Conservation (phyloP, 306 rosid genomes). For the Acacia confusa region DNA sequence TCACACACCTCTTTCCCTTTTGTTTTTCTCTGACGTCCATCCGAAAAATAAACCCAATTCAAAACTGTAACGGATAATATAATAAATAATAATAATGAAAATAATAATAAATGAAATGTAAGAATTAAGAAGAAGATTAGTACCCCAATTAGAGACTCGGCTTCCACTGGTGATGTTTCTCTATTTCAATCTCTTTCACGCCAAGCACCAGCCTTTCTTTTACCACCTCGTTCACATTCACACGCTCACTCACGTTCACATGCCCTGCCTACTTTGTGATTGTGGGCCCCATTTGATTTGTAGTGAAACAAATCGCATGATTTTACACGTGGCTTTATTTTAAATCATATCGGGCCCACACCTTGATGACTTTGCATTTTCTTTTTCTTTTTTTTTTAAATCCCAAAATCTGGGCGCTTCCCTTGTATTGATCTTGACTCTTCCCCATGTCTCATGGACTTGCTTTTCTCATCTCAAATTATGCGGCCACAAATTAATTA, state of each 20-base stretch:
- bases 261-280: constrained; percentile 1
- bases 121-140: not conserved
- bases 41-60: not conserved
- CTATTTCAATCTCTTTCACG: constrained; percentile 41
- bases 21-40: not conserved
- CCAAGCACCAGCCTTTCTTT: constrained; percentile 31
- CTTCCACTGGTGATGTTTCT: constrained; percentile 25
- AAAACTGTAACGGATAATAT: not conserved
- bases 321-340: constrained; percentile 33
- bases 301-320: not conserved
- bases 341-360: constrained; percentile 23
- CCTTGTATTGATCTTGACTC: constrained; percentile 24
- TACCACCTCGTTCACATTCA: constrained; percentile 22
- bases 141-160: constrained; percentile 21
- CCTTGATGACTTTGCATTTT: constrained; percentile 22
- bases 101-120: not conserved
- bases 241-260: constrained; percentile 5
- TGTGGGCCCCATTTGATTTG: constrained; percentile 30
- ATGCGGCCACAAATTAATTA: not conserved
- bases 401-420: constrained; percentile 30
- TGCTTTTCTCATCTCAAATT: constrained; percentile 2
- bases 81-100: too few species aligned
- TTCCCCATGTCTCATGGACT: not conserved
- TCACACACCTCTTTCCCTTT: not conserved
- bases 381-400: not conserved